A percentile compares a stretch with the other conserved stretches of the same genome.
Conservation (phyloP, 495 filamentous ascomycete species). For the Penicillium paradoxum region DNA sequence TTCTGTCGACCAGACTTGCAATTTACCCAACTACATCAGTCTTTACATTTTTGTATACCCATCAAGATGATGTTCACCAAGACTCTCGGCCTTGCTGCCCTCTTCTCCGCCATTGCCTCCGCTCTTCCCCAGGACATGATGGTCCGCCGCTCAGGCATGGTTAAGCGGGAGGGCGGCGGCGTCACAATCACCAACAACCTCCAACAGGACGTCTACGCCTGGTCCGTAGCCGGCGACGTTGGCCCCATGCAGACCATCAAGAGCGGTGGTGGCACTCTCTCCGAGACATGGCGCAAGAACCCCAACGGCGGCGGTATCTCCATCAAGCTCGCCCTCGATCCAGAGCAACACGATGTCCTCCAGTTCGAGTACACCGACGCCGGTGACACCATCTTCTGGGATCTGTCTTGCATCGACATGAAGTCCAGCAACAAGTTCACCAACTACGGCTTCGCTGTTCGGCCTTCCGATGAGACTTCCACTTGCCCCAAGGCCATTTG, state of each 20-base stretch:
- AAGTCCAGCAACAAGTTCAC: constrained; percentile 33
- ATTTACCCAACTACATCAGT: constrained; percentile 13
- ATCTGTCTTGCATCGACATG: constrained; percentile 44
- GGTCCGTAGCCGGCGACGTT: constrained; percentile 33
- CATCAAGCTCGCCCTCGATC: constrained; percentile 38
- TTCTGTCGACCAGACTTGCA: constrained; percentile 27
- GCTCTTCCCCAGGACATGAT: constrained; percentile 34
- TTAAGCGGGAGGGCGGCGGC: constrained; percentile 22
- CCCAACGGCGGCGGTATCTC: constrained; percentile 40
- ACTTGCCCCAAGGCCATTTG: constrained; percentile 39
- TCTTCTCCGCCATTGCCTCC: constrained; percentile 33
- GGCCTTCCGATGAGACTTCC: constrained; percentile 22
- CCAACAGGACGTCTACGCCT: constrained; percentile 33
- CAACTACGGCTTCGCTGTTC: constrained; percentile 38
- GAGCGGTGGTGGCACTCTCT: constrained; percentile 29
- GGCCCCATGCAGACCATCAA: constrained; percentile 29
- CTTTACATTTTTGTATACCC: constrained; percentile 6
- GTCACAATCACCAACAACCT: constrained; percentile 40
- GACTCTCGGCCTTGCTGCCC: constrained; percentile 34
- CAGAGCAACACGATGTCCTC: constrained; percentile 30
- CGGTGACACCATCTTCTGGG: constrained; percentile 38
- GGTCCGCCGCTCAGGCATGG: constrained; percentile 19
- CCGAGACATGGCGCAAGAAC: constrained; percentile 35
- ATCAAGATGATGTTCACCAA: constrained; percentile 47
- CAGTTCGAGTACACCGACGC: constrained; percentile 45